These are phyloP conservation scores for Cercophora scortea DNA, from an alignment of 495 filamentous ascomycete species.

Conservation along the genomic window DNA sequence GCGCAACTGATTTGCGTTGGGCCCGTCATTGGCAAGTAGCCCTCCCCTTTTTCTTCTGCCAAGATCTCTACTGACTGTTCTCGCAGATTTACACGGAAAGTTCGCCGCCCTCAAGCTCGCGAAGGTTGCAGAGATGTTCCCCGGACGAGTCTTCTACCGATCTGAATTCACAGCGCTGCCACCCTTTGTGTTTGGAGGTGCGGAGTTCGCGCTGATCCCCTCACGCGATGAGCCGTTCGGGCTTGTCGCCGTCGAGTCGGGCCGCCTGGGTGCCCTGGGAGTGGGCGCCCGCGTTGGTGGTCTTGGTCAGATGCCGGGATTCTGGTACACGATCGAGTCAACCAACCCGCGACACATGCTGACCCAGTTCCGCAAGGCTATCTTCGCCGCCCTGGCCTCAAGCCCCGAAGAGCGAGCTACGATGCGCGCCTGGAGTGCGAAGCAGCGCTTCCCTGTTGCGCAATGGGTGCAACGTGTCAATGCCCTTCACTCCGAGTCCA, in stretches of 20 bases:
- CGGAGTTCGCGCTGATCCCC: slow-evolving; percentile 59
- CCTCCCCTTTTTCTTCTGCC: neutral
- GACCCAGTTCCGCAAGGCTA: slow-evolving; percentile 61
- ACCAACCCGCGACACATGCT: slow-evolving; percentile 57
- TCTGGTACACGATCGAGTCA: slow-evolving; percentile 63
- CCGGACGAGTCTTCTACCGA: slow-evolving; percentile 60
- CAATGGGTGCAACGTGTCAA: slow-evolving; percentile 55
- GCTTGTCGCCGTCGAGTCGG: slow-evolving; percentile 75
- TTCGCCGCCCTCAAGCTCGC: slow-evolving; percentile 66
- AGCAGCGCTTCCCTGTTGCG: slow-evolving; percentile 63
- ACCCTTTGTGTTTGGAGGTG: slow-evolving; percentile 64
- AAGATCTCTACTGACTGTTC: neutral
- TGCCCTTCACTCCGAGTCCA: slow-evolving; percentile 45
- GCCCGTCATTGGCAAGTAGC: slow-evolving; percentile 44
- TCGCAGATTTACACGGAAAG: slow-evolving; percentile 58
- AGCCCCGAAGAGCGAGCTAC: slow-evolving; percentile 47
- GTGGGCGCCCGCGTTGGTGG: slow-evolving; percentile 62
- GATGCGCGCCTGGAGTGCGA: slow-evolving; percentile 64
- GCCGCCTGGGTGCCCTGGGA: slow-evolving; percentile 67
- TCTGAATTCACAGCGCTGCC: slow-evolving; percentile 67
- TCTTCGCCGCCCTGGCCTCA: slow-evolving; percentile 53
- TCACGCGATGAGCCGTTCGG: slow-evolving; percentile 77
- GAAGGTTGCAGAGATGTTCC: slow-evolving; percentile 60
- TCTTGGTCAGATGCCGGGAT: slow-evolving; percentile 75
- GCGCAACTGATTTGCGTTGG: slow-evolving; percentile 64